Evolutionary conservation across 1,284 basidiomycete genomes (phyloP), one percentile per base, ranked within the genome.

Genomic region (Leucoagaricus sp.): DNA sequence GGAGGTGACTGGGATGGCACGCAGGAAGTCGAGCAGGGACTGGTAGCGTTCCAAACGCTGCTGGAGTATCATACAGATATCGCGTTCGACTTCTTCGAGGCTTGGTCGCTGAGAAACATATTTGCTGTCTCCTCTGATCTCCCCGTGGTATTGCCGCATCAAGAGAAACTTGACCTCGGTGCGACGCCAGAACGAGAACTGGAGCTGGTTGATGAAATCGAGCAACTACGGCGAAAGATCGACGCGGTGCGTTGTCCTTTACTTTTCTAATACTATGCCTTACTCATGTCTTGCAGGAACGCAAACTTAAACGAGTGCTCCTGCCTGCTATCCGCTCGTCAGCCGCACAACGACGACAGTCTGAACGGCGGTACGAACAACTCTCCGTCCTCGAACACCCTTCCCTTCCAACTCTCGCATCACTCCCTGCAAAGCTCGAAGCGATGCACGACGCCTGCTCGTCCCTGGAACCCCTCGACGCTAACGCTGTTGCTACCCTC

Each of bases 71-170:
- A 91, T 61, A 87, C 87, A 41, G 89, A 91, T 64, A 79, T 90
- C 49, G 89, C 89, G 1, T 89, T 91, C 60, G 89, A 91, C 68
- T 88, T 87, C 67, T 87, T 91, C 63, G 89, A 91, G 71, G 84
- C 84, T 0, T 91, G 89, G 89, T 84, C 83, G 8, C 67, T 90
- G 64, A 76, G 89, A 29, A 91, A 91, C 67, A 89, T 91, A 58
- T 91, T 91, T 65, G 79, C 82, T 42, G 76, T 91, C 15, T 82
- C 84, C 1, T 75, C 79, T 1, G 82, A 85, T 60, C 64, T 91
- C 21, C 84, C 83, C 1, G 71, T 91, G 42, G 84, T 91, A 8
- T 77, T 85, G 2, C 88, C 87, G 1, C 87, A 90, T 63, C 87
- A 90, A 54, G 75, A 75, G 42, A 78, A 80, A 0, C 69, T 88